Percentiles rank a stretch among this genome's conserved stretches.
Conservation (phyloP, 2,329 filamentous ascomycete genomes). For the Aspergillus sp. region DNA sequence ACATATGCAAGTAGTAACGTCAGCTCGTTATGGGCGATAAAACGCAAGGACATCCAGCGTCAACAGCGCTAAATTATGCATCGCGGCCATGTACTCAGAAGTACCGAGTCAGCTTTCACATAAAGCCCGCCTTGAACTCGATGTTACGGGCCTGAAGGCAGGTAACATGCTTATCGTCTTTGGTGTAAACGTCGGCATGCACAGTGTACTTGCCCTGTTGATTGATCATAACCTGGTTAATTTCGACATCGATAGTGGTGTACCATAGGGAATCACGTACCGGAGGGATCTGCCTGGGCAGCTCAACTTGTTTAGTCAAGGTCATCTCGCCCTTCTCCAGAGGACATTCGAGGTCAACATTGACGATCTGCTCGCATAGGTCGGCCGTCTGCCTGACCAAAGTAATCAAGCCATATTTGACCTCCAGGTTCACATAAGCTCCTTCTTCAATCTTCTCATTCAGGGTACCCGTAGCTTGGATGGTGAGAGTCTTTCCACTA, state of each 20-base stretch:
- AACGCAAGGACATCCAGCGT: slow-evolving; percentile 10
- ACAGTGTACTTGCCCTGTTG: slow-evolving; percentile 84
- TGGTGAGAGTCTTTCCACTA: slow-evolving; percentile 76
- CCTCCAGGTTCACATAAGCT: slow-evolving; percentile 76
- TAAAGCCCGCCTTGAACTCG: slow-evolving; percentile 28
- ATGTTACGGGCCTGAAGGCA: slow-evolving; percentile 70
- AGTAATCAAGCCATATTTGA: slow-evolving; percentile 93
- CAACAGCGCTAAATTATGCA: neutral
- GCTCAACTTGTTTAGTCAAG: slow-evolving; percentile 77
- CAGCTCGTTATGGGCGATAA: neutral
- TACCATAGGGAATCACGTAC: slow-evolving; percentile 56
- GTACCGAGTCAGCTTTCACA: neutral
- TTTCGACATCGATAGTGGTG: neutral
- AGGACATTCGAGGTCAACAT: slow-evolving; percentile 87
- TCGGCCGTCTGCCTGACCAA: slow-evolving; percentile 79
- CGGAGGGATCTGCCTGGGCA: slow-evolving; percentile 84
- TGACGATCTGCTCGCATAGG: slow-evolving; percentile 83
- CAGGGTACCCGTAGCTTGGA: slow-evolving; percentile 77
- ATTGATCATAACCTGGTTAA: slow-evolving; percentile 10
- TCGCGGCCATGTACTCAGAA: neutral
- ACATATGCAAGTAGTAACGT: neutral
- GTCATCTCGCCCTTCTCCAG: slow-evolving; percentile 74
- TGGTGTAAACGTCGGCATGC: slow-evolving; percentile 77
- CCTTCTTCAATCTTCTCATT: slow-evolving; percentile 71
- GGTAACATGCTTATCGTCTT: slow-evolving; percentile 73